Base-by-base conservation (phyloP, 2,329 filamentous ascomycete species). In the Tolypocladium endophyticum region DNA sequence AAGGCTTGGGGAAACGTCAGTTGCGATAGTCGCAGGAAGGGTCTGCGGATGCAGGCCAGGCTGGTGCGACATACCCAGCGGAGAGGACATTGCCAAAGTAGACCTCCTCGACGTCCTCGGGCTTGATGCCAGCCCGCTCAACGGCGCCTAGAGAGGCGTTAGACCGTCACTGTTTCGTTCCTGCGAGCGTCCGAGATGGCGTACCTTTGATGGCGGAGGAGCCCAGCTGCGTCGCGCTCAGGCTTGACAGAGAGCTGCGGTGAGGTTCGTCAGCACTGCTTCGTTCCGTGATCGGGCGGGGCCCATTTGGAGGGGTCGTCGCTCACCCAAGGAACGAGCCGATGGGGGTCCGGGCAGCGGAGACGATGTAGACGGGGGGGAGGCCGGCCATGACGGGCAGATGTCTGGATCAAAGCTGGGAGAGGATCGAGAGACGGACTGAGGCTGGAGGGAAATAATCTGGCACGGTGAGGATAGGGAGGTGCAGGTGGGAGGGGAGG, bases 41-140 rank as follows among this genome's bases (percentile, higher is more conserved):
- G 4, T 23, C 30, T 35, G 30, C 14, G 33, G 20, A 35, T 23
- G 30, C 6, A 35, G 9, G 4, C 8, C 3, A 52, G 25, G 25
- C 28, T n/a, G 47, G n/a, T 47, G 43, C 55, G 57, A 71, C 81
- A 69, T 83, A 96, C 92, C 93, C 92, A 74, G 93, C 94, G 61
- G 92, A 96, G 70, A 99, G 84, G 66, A 99, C 94, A 81, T 99
- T 99, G 76, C 94, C 94, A 72, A 97, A 95, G 81, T 94, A 95
- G 72, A 99, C 91, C 76, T 99, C 94, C 73, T 99, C 87, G 61
- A 99, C 90, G 73, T 96, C 86, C 70, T 92, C 86, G 59, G 91
- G 83, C 79, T 95, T 92, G 78, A 99, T 86, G 59, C 94, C 87
- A 55, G 89, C 90, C 70, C 91, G 88, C 77, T 92, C 88, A 66